These are phyloP conservation scores for Diddensiella santjacobensis DNA, from an alignment of 805 yeast genomes.

Conservation along the genomic window DNA sequence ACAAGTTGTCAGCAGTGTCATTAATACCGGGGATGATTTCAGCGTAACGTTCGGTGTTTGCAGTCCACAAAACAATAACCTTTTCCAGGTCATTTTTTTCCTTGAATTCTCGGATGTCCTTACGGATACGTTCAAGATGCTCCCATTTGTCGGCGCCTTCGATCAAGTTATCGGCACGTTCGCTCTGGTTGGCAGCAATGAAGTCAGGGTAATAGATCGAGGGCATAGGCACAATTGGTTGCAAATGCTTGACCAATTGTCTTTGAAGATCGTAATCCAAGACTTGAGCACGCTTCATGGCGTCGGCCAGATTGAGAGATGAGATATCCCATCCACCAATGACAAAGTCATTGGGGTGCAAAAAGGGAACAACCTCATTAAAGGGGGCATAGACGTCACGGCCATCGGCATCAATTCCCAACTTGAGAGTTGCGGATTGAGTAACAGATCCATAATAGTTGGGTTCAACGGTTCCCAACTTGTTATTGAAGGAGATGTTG, in stretches of 20 bases:
- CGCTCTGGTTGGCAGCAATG: slow-evolving; percentile 91
- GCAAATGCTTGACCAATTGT: slow-evolving; percentile 63
- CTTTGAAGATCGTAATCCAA: slow-evolving; percentile 81
- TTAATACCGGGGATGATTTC: slow-evolving; percentile 75
- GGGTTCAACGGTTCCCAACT: slow-evolving; percentile 69
- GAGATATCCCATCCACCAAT: slow-evolving; percentile 95
- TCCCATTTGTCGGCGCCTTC: slow-evolving; percentile 76
- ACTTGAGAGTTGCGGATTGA: slow-evolving; percentile 83
- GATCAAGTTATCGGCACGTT: slow-evolving; percentile 83
- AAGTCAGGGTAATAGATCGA: slow-evolving; percentile 94
- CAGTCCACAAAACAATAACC: slow-evolving; percentile 93
- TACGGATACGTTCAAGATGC: slow-evolving; percentile 82
- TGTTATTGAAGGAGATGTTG: slow-evolving; percentile 72
- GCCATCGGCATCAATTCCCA: slow-evolving; percentile 80
- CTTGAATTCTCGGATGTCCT: slow-evolving; percentile 79
- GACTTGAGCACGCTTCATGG: slow-evolving; percentile 82
- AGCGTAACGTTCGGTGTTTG: slow-evolving; percentile 92
- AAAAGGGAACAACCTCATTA: slow-evolving; percentile 82
- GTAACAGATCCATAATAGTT: slow-evolving; percentile 95
- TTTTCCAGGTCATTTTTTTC: slow-evolving; percentile 67
- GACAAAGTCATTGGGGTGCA: slow-evolving; percentile 83
- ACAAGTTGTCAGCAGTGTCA: slow-evolving; percentile 78
- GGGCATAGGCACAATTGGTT: slow-evolving; percentile 63
- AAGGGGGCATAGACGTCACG: slow-evolving; percentile 90
- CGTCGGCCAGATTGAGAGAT: slow-evolving; percentile 62